Conservation (phyloP, 2,329 filamentous ascomycete genomes). For the Alternaria longipes region DNA sequence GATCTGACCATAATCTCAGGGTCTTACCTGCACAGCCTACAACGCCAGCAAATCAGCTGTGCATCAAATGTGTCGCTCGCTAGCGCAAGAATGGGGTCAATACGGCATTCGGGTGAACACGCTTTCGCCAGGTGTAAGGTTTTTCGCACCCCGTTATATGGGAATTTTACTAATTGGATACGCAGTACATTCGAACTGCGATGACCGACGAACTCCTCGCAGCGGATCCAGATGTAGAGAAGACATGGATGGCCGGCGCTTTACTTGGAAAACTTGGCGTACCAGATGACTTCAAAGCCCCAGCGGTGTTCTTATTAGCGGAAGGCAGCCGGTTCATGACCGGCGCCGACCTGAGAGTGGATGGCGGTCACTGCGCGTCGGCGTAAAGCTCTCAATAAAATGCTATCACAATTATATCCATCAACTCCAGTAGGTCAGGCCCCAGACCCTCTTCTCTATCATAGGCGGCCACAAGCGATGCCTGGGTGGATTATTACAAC, state of each 20-base stretch:
- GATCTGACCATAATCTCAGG: conserved; percentile 7
- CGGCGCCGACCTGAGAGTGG: conserved; percentile 72
- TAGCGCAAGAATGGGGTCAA: conserved; percentile 27
- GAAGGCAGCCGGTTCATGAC: conserved; percentile 77
- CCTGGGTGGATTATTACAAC: background rate
- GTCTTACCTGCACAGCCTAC: conserved; percentile 25
- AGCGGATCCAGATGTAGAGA: conserved; percentile 61
- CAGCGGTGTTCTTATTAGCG: conserved; percentile 73
- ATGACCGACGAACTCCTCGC: conserved; percentile 48
- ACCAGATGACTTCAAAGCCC: conserved; percentile 69
- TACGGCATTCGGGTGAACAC: conserved; percentile 47
- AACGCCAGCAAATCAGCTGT: conserved; percentile 25
- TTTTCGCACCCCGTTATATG: background rate
- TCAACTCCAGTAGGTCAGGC: background rate
- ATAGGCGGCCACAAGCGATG: background rate
- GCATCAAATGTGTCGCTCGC: conserved; percentile 24
- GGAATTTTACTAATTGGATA: background rate
- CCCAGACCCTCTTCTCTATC: background rate
- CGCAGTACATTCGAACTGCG: conserved; percentile 46
- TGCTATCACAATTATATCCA: background rate
- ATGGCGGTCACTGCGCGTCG: conserved; percentile 71
- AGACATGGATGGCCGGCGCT: conserved; percentile 63
- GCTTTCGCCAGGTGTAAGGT: conserved; percentile 36
- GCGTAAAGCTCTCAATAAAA: conserved; percentile 19
- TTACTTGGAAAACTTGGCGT: conserved; percentile 64